Evolutionary conservation across 768 basidiomycete species (phyloP).

Genomic region (Psilocybe cyanescens): DNA sequence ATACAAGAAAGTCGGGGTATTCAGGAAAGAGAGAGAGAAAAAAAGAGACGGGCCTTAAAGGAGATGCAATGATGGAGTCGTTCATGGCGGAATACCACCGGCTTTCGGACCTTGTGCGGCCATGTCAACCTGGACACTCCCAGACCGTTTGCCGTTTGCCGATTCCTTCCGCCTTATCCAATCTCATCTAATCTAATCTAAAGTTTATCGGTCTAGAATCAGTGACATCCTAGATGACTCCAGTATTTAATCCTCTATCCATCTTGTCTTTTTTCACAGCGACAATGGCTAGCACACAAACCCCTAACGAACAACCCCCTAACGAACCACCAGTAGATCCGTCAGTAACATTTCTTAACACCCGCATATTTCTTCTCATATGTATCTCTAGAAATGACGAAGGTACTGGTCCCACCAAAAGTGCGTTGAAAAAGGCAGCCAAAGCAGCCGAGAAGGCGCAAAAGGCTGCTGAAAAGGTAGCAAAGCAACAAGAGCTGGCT

Average conservation of each 20-base stretch:
- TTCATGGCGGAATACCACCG: constrained; percentile 1
- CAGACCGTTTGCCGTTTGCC: constrained; percentile 20
- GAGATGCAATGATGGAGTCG: background rate
- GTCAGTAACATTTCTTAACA: constrained; percentile 21
- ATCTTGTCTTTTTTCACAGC: constrained; percentile 4
- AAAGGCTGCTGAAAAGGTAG: constrained; percentile 86
- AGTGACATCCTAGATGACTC: constrained; percentile 18
- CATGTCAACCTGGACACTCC: constrained; percentile 5
- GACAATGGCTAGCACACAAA: constrained; percentile 37
- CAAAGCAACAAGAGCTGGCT: constrained; percentile 75
- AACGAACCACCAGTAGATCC: constrained; percentile 24
- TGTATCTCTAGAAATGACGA: constrained; percentile 24
- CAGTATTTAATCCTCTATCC: constrained; percentile 4
- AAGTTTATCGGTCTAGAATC: constrained; percentile 17
- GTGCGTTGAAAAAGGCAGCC: constrained; percentile 87
- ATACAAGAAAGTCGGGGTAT: constrained; percentile 29
- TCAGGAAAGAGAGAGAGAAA: constrained; percentile 20
- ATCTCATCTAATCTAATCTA: constrained; percentile 25
- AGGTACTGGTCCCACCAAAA: constrained; percentile 82
- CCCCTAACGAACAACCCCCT: constrained; percentile 18
- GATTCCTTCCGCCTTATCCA: constrained; percentile 26
- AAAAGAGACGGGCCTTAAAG: constrained; percentile 6
- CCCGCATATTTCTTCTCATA: constrained; percentile 2
- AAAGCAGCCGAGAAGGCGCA: constrained; percentile 91
- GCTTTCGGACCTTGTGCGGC: constrained; percentile 28